Evolutionary conservation across 176 grass and related monocot genomes (phyloP), one percentile per base, ranked within the genome.

Genomic region (Aegilops speltoides): DNA sequence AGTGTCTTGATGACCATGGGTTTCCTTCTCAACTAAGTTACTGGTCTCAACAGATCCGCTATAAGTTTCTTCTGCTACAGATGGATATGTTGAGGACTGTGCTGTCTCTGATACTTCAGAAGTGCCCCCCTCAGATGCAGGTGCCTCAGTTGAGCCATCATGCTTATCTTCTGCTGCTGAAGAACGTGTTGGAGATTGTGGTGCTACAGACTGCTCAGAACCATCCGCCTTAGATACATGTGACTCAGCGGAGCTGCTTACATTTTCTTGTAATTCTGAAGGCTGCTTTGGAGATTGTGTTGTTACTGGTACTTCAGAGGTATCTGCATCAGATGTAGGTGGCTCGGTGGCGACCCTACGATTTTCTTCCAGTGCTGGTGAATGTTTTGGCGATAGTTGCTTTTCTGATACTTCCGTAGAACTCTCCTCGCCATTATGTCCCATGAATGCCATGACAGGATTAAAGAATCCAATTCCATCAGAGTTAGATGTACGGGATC

Each of bases 371-470:
- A 48, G 73, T 61, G 64, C 31, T 89, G 65, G 7, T 64, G 67
- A 52, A 73, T 88, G 62, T 67, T 93, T 33, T n/a, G 73, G 69
- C 59, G 82, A 60, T 57, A 78, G 87, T 31, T 25, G 38, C 63
- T 88, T 82, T 83, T 76, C 76, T 64, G 90, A 88, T 68, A 48
- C 71, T 79, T 93, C 85, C 70, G 87, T 64, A 78, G 79, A 33
- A 65, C 78, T 85, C 70, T 89, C 93, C 78, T 94, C 90, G 54
- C 69, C 92, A 79, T 83, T 93, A 1, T 99, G 86, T 26, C 96
- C 96, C 94, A 99, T 99, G 81, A 99, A 96, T 54, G 90, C 85
- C 87, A 96, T 96, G 76, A 96, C 92, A 78, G 89, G 92, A 92
- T 91, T 93, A 73, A 94, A 94, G 86, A 95, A 84, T 64, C 87